Percentiles rank a stretch among this genome's conserved stretches.
These are phyloP conservation scores for Mallotus japonicus DNA, from an alignment of 441 rosid genomes.

Conservation along the genomic window DNA sequence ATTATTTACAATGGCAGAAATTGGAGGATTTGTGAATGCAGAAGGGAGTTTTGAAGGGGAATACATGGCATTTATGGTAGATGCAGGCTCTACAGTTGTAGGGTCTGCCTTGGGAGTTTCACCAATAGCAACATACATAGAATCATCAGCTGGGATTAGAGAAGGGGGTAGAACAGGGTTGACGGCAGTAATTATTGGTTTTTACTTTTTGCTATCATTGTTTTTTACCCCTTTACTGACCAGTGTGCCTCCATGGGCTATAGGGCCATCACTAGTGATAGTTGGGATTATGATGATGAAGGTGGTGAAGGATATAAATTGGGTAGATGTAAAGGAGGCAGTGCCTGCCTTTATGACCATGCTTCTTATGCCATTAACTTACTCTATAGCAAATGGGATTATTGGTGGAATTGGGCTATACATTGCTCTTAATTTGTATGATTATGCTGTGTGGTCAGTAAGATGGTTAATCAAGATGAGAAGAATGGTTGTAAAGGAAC, in stretches of 20 bases:
- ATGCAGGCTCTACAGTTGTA: conserved; percentile 67
- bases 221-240: conserved; percentile 65
- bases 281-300: conserved; percentile 91
- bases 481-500: conserved; percentile 47
- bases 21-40: conserved; percentile 60
- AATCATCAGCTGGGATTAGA: conserved; percentile 77
- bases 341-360: conserved; percentile 83
- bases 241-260: conserved; percentile 88
- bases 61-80: conserved; percentile 68
- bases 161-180: conserved; percentile 92
- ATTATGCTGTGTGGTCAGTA: conserved; percentile 24
- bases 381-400: conserved; percentile 81
- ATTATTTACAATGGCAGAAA: conserved; percentile 75
- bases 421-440: conserved; percentile 61
- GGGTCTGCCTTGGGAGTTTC: conserved; percentile 73
- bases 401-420: conserved; percentile 72
- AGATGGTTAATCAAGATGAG: conserved; percentile 43
- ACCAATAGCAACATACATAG: conserved; percentile 59
- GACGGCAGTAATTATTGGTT: conserved; percentile 61
- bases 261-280: conserved; percentile 74
- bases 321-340: conserved; percentile 68
- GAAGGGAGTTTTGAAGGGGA: conserved; percentile 75
- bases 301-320: conserved; percentile 65
- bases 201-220: conserved; percentile 55
- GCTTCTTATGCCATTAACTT: conserved; percentile 80